A percentile compares a stretch with the other conserved stretches of the same genome.
Evolutionary conservation across 176 grass and related monocot species (phyloP).

Genomic region (Metroxylon sagu): DNA sequence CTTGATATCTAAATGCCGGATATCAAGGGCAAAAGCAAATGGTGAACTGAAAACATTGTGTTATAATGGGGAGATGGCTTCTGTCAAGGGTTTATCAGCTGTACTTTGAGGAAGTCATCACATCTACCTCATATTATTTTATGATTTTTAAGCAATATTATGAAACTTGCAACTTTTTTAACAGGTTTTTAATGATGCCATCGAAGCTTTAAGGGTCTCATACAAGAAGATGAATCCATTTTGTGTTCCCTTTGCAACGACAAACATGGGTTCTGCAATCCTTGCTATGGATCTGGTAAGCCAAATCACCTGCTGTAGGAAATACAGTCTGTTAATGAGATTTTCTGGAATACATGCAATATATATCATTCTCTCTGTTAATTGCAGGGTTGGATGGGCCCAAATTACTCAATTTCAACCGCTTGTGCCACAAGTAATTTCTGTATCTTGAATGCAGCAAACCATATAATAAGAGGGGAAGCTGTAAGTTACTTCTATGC

Average conservation of each 20-base stretch:
- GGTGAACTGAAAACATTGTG: too few relatives aligned
- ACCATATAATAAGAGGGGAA: constrained; percentile 97
- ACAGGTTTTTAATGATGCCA: constrained; percentile 94
- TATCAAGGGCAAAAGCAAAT: too few relatives aligned
- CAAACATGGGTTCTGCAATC: constrained; percentile 99
- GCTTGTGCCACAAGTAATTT: constrained; percentile 99
- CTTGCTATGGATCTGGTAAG: constrained; percentile 98
- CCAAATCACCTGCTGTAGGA: not conserved
- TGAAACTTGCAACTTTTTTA: constrained; percentile 7
- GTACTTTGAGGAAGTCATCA: too few relatives aligned
- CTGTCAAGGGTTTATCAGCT: too few relatives aligned
- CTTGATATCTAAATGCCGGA: too few relatives aligned
- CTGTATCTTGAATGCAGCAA: constrained; percentile 96
- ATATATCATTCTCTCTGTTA: constrained; percentile 18
- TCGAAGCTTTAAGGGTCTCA: constrained; percentile 94
- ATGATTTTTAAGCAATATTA: constrained; percentile 10
- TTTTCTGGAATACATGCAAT: too few relatives aligned
- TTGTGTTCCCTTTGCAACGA: constrained; percentile 98
- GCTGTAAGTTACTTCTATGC: constrained; percentile 45
- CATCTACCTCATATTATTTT: too few relatives aligned
- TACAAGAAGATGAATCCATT: constrained; percentile 99
- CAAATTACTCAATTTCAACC: constrained; percentile 99
- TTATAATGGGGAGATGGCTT: too few relatives aligned
- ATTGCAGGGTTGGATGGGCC: constrained; percentile 92
- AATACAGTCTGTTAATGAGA: too few relatives aligned